Conservation (phyloP, 164 flowering plant genomes). For the Stephania cephalantha region DNA sequence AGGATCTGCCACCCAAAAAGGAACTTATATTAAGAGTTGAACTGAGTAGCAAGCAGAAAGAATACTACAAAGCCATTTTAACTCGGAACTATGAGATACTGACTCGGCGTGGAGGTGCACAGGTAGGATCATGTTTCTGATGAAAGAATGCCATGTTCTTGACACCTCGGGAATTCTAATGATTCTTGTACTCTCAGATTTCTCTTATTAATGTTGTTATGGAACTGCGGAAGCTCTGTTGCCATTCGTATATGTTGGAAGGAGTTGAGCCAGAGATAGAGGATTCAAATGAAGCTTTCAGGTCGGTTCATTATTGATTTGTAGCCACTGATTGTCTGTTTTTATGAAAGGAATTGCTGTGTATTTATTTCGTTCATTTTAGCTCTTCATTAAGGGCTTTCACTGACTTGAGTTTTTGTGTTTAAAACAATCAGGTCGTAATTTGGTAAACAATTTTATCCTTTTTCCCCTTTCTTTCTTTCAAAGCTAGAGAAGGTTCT, state of each 20-base stretch:
- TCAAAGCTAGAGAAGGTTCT: too few relatives aligned
- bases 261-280: conserved; percentile 82
- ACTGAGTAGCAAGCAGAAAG: conserved; percentile 86
- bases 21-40: conserved; percentile 97
- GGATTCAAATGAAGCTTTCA: conserved; percentile 60
- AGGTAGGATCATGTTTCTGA: conserved; percentile 35
- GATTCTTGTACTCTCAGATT: conserved; percentile 40
- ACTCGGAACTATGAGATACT: conserved; percentile 91
- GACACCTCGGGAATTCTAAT: neutral
- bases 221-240: conserved; percentile 96
- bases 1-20: conserved; percentile 93
- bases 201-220: conserved; percentile 95
- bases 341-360: neutral
- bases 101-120: conserved; percentile 81
- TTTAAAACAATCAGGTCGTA: neutral
- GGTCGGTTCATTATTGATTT: conserved; percentile 33
- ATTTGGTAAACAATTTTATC: neutral
- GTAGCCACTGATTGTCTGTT: neutral
- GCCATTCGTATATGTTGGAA: conserved; percentile 91
- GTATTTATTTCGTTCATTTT: neutral
- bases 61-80: conserved; percentile 90
- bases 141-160: neutral
- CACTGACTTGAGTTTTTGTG: neutral
- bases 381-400: neutral
- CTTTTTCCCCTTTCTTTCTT: neutral